Evolutionary conservation across 441 rosid genomes (phyloP), one percentile per base, ranked within the genome.

Genomic region (Populus tomentosa): DNA sequence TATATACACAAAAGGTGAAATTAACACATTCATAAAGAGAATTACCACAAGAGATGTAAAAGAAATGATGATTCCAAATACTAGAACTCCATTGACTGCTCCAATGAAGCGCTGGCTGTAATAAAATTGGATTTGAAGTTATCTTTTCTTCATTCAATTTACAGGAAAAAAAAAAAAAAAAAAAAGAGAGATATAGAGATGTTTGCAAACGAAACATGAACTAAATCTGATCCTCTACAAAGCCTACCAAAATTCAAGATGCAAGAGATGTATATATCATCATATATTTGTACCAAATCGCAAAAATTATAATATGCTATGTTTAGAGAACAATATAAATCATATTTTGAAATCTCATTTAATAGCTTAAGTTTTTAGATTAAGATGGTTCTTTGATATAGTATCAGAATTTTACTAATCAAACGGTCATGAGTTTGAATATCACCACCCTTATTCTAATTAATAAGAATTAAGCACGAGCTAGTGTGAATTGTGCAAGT

Each of bases 41-140:
- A 82, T 83, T 89, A 95, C 98, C 98, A 90, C 92, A n/a, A 95
- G 98, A 68, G 91, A 92, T 78, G 97, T 75, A 85, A 95, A 95
- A 11, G 95, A 90, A 78, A 76, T 59, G 70, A 92, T 81, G 78
- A 95, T 86, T 81, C 93, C 99, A 61, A 90, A 35, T 36, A 93
- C 90, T 50, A 93, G 89, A 85, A 81, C 86, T 72, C 99, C 99
- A 38, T 93, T 95, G 75, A 91, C 85, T 9, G 93, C 92, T 80
- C 98, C 98, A 30, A 95, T 89, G 70, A 91, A 81, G 59, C 98
- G 89, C 87, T 95, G 97, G 83, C 99, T 95, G 81, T 88, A 88
- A 73, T 70, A 20, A 68, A 75, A 56, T 68, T 21, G 69, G 66
- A 32, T 9, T 21, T 38, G 33, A 70, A 63, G 32, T 82, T 50